These are phyloP conservation scores for Umbelopsis sp. DNA, from an alignment of 192 early-diverging fungal species.

Conservation along the genomic window DNA sequence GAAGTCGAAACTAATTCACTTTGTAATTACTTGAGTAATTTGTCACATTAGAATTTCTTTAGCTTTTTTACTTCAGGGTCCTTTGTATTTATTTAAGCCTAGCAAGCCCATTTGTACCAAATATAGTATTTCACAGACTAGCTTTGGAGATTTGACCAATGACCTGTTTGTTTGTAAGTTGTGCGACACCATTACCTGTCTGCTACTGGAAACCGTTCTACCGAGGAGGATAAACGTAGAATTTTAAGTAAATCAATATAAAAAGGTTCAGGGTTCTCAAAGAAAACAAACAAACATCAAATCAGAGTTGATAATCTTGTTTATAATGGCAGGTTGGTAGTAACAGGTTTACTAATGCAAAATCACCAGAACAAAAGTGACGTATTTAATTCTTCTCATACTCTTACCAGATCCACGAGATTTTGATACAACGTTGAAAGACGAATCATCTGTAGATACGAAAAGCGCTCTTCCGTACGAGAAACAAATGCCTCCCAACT, in stretches of 20 bases:
- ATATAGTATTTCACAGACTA: no score
- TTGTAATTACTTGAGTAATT: background rate
- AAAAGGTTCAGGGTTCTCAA: background rate
- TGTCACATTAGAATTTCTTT: background rate
- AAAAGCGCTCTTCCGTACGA: background rate
- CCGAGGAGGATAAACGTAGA: slow-evolving; percentile 1
- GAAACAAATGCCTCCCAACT: background rate
- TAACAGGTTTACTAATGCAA: background rate
- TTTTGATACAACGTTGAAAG: background rate
- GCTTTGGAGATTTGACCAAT: no score
- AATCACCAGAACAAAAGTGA: background rate
- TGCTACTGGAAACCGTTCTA: background rate
- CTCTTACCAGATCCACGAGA: slow-evolving; percentile 1
- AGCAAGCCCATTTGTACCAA: no score
- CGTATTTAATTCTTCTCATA: no score
- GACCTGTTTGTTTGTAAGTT: background rate
- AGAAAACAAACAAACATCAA: background rate
- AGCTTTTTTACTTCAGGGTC: background rate
- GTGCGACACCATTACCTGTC: background rate
- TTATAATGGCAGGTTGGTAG: background rate
- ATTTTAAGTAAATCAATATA: background rate
- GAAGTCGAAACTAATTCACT: background rate
- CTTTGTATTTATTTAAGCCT: no score
- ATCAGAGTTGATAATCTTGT: background rate
- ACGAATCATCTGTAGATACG: no score